Evolutionary conservation across 177 flowering plant species (phyloP).

Genomic region (Telopea speciosissima): DNA sequence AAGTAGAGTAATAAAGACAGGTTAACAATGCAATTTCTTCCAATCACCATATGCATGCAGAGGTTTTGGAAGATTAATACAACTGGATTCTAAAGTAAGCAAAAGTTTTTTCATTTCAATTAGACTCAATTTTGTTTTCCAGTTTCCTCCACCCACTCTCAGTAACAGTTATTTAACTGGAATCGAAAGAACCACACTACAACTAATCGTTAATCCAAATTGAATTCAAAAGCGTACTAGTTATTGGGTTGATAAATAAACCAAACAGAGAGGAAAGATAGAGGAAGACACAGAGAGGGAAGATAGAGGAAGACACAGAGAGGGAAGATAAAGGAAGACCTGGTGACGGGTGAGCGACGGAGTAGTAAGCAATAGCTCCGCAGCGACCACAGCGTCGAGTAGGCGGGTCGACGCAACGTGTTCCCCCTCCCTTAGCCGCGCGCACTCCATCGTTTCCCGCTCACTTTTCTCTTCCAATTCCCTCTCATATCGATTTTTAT

Average conservation of each 20-base stretch:
- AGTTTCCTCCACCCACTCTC: neutral
- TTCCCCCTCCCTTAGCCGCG: conserved; percentile 61
- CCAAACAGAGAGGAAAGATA: neutral
- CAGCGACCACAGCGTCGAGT: conserved; percentile 65
- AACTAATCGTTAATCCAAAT: neutral
- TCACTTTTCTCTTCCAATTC: too few species aligned
- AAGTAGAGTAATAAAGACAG: too few species aligned
- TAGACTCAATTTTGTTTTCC: neutral
- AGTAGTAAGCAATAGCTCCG: conserved; percentile 85
- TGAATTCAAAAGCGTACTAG: neutral
- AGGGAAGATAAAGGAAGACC: conserved; percentile 24
- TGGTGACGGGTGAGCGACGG: conserved; percentile 89
- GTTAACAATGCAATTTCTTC: too few species aligned
- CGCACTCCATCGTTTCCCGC: conserved; percentile 60
- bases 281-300: too few species aligned
- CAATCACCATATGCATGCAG: too few species aligned
- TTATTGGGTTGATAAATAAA: neutral
- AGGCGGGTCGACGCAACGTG: conserved; percentile 57
- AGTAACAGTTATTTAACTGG: neutral
- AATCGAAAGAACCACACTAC: neutral
- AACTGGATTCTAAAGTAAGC: too few species aligned
- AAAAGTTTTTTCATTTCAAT: neutral
- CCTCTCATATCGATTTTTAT: too few species aligned
- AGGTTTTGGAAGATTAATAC: too few species aligned
- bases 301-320: too few species aligned